phyloP scores from a whole-genome alignment of 208 protist species.

The Sergeia podlipaevii region DNA sequence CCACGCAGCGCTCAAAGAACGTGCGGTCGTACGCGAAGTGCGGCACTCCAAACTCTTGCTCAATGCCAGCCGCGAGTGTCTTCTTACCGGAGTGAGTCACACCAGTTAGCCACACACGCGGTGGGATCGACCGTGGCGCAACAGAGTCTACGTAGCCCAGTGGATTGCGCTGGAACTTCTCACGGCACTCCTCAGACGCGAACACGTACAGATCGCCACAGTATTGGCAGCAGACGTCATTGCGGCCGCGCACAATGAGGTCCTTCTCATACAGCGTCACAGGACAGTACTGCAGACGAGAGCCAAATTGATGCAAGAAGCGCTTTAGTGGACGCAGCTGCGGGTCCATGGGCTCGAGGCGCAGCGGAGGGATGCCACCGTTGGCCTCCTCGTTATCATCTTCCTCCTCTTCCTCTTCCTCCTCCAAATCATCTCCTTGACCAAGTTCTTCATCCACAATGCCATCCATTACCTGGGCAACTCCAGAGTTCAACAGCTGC shows the following conservation, averaged over 20 bases:
- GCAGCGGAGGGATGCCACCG: background rate
- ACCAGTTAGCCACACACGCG: constrained; percentile 82
- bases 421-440: constrained; percentile 46
- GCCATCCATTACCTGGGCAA: constrained; percentile 42
- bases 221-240: constrained; percentile 59
- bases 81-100: constrained; percentile 57
- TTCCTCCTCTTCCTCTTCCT: constrained; percentile 41
- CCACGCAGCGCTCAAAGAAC: constrained; percentile 77
- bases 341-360: constrained; percentile 19
- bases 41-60: constrained; percentile 53
- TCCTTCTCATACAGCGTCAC: constrained; percentile 69
- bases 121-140: constrained; percentile 44
- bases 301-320: constrained; percentile 84
- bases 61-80: constrained; percentile 55
- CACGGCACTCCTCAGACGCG: constrained; percentile 42
- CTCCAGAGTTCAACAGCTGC: constrained; percentile 40
- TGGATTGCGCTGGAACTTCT: constrained; percentile 65
- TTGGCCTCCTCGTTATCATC: constrained; percentile 44
- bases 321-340: constrained; percentile 38
- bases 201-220: constrained; percentile 73
- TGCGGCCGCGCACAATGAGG: constrained; percentile 60
- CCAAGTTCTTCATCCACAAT: constrained; percentile 47
- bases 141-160: constrained; percentile 45
- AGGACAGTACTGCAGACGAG: constrained; percentile 74
- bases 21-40: constrained; percentile 62